Conservation (phyloP, 768 basidiomycete genomes). For the Nidularia sp. region DNA sequence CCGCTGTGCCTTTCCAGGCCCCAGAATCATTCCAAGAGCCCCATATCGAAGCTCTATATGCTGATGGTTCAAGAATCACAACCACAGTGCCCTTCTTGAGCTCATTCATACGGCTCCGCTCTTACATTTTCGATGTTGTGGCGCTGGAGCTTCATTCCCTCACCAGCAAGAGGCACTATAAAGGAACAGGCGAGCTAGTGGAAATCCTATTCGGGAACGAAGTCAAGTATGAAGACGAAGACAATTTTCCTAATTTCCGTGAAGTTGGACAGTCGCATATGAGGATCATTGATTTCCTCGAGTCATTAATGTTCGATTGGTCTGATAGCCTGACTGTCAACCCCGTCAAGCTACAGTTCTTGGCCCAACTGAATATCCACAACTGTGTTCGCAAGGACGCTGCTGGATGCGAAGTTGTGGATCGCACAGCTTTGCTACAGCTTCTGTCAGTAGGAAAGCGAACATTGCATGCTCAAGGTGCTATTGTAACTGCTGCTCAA, state of each 20-base stretch:
- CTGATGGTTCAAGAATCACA: conserved; percentile 63
- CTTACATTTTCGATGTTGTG: conserved; percentile 79
- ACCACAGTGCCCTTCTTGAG: conserved; percentile 67
- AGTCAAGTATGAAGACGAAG: conserved; percentile 45
- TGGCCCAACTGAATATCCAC: conserved; percentile 62
- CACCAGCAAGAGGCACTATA: conserved; percentile 72
- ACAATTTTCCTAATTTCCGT: conserved; percentile 53
- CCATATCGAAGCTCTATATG: conserved; percentile 59
- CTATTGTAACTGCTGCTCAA: conserved; percentile 56
- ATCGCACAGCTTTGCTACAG: conserved; percentile 64
- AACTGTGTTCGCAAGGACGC: conserved; percentile 65
- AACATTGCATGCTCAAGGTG: conserved; percentile 63
- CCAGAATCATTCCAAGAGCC: conserved; percentile 48
- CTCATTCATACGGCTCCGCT: conserved; percentile 78
- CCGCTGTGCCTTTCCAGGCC: conserved; percentile 62
- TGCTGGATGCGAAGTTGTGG: conserved; percentile 80
- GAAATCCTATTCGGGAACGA: conserved; percentile 78
- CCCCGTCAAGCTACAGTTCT: conserved; percentile 58
- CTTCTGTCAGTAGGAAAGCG: conserved; percentile 62
- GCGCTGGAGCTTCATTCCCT: conserved; percentile 88
- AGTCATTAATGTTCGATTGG: conserved; percentile 88
- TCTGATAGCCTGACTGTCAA: conserved; percentile 64
- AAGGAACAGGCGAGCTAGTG: conserved; percentile 69
- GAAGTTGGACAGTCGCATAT: conserved; percentile 81
- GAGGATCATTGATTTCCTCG: conserved; percentile 83